A percentile compares a stretch with the other conserved stretches of the same genome.
These are phyloP conservation scores for Gracilariopsis chorda DNA, from an alignment of 23 red algal genomes.

Conservation along the genomic window DNA sequence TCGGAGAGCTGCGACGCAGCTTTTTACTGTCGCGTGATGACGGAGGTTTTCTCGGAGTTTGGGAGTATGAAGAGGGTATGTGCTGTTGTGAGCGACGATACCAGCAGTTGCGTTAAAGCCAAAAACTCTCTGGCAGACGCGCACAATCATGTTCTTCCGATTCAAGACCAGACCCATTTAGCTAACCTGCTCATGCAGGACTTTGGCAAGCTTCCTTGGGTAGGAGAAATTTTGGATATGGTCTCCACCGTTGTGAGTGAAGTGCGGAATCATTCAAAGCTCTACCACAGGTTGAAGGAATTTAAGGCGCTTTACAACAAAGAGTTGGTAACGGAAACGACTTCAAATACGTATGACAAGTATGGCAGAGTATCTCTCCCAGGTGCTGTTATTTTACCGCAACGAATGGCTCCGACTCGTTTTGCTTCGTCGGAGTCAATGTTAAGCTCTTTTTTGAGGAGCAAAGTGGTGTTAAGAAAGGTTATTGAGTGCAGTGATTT, in stretches of 20 bases:
- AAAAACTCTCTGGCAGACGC: neutral
- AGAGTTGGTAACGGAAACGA: too few species aligned
- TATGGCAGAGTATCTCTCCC: neutral
- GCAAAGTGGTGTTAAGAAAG: neutral
- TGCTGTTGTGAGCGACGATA: neutral
- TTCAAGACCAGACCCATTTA: neutral
- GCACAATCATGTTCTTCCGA: neutral
- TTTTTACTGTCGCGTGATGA: neutral
- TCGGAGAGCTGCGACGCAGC: neutral
- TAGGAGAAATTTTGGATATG: neutral
- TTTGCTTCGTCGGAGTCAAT: neutral
- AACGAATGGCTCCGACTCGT: neutral
- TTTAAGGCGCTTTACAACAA: neutral
- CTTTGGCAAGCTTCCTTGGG: neutral
- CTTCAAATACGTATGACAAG: neutral
- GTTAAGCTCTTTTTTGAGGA: neutral
- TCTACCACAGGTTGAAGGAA: neutral
- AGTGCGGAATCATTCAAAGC: neutral
- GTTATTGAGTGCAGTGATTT: neutral
- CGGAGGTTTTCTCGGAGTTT: neutral
- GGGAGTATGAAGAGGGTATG: neutral
- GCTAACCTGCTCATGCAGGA: neutral
- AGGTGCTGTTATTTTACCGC: neutral
- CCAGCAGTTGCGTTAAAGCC: neutral
- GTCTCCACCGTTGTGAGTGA: neutral